Evolutionary conservation across 129 eudicot species (phyloP).

Genomic region (Centella asiatica): DNA sequence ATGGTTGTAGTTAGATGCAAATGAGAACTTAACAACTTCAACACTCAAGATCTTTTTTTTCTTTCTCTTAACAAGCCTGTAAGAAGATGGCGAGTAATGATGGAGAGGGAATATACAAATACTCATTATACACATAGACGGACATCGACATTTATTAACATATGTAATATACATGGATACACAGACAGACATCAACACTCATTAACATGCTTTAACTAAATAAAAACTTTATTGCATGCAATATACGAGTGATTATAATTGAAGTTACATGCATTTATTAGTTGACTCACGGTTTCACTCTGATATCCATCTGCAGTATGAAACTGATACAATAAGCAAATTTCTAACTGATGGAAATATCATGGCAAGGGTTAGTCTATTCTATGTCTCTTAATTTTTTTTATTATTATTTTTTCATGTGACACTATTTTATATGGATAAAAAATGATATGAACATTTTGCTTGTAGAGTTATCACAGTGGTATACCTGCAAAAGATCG

Average conservation of each 20-base stretch:
- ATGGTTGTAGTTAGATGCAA: too few species aligned
- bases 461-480: constrained; percentile 81
- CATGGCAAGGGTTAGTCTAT: constrained; percentile 66
- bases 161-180: too few species aligned
- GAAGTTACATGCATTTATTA: not conserved
- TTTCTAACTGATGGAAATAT: constrained; percentile 78
- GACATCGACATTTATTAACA: too few species aligned
- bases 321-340: constrained; percentile 86
- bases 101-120: too few species aligned
- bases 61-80: too few species aligned
- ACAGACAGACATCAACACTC: too few species aligned
- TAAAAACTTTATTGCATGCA: too few species aligned
- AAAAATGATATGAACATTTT: constrained; percentile 14
- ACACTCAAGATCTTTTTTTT: too few species aligned
- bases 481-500: constrained; percentile 84
- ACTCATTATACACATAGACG: too few species aligned
- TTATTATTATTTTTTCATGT: constrained; percentile 8
- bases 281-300: constrained; percentile 10
- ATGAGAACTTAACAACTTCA: too few species aligned
- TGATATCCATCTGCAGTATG: constrained; percentile 40
- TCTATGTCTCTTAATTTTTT: constrained; percentile 10
- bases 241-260: not conserved
- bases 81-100: too few species aligned
- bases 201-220: constrained; percentile 1
- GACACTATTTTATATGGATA: constrained; percentile 1